Base-by-base conservation (phyloP, 371 early-diverging fungal species). In the Circinella minor region DNA sequence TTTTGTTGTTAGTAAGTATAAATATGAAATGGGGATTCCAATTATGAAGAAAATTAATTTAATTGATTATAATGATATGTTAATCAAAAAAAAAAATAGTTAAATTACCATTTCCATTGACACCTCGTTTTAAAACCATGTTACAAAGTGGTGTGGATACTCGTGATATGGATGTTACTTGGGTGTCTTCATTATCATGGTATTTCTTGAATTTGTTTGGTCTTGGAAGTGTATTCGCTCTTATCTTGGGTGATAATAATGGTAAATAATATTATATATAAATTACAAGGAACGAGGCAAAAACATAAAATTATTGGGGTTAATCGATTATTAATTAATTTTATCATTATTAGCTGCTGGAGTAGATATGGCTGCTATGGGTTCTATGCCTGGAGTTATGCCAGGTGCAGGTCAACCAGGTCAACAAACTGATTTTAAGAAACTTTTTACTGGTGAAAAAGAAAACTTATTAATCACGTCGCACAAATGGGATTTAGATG, bases 201-300 rank as follows among this genome's bases (percentile, higher is more conserved):
- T 98, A 98, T 86, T 98, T 98, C 78, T 79, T 98, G 48, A 98
- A 98, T 77, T 76, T 98, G 72, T 98, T 98, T 87, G 99, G 99
- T 73, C 88, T 98, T 46, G 91, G 92, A 65, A 92, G 93, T 68
- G 93, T 98, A 20, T 98, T 94, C 79, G 89, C 94, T 46, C 87
- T 98, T 38, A 89, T 98, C 69, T 81, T 98, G 14, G 98, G 98
- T 55, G 93, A 94, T 70, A 94, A 90, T 43, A 96, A 96, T 78
- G 89, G 93, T 92, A 86, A 68, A 71, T 57, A 13, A 0, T n/a
- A 4, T 15, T n/a, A n/a, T n/a, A 48, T 17, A 15, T 5, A 10
- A 8, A 46, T 18, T 9, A 27, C 27, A 27, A 27, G 27, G 1
- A 27, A 27, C 27, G 27, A 27, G 27, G 27, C 27, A 27, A 27